phyloP scores from a whole-genome alignment of 805 yeast genomes.

The Candida manassasensis region DNA sequence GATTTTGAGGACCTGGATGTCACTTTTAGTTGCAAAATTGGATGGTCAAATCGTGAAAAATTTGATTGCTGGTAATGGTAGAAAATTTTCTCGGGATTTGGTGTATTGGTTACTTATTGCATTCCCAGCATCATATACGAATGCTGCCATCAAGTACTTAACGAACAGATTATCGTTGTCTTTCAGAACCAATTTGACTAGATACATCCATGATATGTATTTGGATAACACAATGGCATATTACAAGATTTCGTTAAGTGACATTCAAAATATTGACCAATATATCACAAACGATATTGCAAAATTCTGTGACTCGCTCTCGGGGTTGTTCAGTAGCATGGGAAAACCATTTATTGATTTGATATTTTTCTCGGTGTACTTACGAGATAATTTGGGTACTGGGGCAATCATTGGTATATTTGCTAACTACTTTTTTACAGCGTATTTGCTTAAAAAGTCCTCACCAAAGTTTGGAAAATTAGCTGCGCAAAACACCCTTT shows the following conservation, averaged over 20 bases:
- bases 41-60: constrained; percentile 93
- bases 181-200: constrained; percentile 75
- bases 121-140: constrained; percentile 88
- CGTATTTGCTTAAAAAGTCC: constrained; percentile 60
- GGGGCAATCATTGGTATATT: constrained; percentile 82
- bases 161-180: constrained; percentile 73
- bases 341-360: constrained; percentile 91
- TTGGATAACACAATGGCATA: constrained; percentile 76
- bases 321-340: constrained; percentile 78
- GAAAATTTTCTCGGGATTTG: constrained; percentile 69
- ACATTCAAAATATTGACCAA: constrained; percentile 69
- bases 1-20: constrained; percentile 79
- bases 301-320: constrained; percentile 73
- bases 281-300: constrained; percentile 82
- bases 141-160: constrained; percentile 80
- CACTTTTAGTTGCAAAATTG: constrained; percentile 76
- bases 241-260: constrained; percentile 70
- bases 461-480: constrained; percentile 85
- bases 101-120: constrained; percentile 87
- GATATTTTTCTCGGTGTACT: constrained; percentile 75
- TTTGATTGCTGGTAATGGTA: constrained; percentile 75
- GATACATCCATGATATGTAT: constrained; percentile 88
- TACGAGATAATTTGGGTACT: constrained; percentile 81
- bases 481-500: constrained; percentile 64
- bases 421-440: constrained; percentile 75